These are phyloP conservation scores for Ogataea allantospora DNA, from an alignment of 805 yeast species.

Conservation along the genomic window DNA sequence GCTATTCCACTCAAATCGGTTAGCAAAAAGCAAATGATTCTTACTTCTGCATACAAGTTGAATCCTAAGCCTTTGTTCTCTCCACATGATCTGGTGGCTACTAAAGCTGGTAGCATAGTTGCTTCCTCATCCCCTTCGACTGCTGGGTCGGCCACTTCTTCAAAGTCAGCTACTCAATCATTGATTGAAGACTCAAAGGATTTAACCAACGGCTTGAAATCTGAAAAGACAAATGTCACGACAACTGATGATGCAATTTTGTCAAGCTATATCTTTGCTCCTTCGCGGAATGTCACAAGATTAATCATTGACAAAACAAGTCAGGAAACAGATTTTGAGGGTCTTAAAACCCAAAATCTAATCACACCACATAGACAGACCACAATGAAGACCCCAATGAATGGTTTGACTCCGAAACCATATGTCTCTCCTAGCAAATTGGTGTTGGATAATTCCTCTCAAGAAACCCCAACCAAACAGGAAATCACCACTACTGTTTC, in stretches of 20 bases:
- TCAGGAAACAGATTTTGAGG: slow-evolving; percentile 22
- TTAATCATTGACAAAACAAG: slow-evolving; percentile 49
- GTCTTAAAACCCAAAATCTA: slow-evolving; percentile 20
- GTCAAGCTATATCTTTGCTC: slow-evolving; percentile 69
- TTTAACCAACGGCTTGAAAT: slow-evolving; percentile 9
- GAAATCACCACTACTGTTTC: neutral
- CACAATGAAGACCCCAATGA: slow-evolving; percentile 20
- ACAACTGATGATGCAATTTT: slow-evolving; percentile 66
- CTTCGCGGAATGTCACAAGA: slow-evolving; percentile 52
- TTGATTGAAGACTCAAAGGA: slow-evolving; percentile 20
- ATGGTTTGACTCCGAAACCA: slow-evolving; percentile 1
- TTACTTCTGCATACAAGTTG: slow-evolving; percentile 58
- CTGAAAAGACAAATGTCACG: slow-evolving; percentile 37
- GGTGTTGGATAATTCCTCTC: slow-evolving; percentile 1
- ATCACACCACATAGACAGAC: slow-evolving; percentile 33
- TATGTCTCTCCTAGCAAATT: slow-evolving; percentile 8
- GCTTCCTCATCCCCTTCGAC: slow-evolving; percentile 20
- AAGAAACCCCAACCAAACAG: slow-evolving; percentile 1
- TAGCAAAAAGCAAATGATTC: slow-evolving; percentile 58
- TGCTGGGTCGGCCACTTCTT: slow-evolving; percentile 19
- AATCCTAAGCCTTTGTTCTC: slow-evolving; percentile 61
- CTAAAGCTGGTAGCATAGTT: slow-evolving; percentile 27
- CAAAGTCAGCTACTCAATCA: slow-evolving; percentile 28
- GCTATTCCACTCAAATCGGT: slow-evolving; percentile 48
- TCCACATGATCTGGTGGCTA: slow-evolving; percentile 23